Percentiles rank a stretch among this genome's conserved stretches.
phyloP scores from a whole-genome alignment of 2,329 filamentous ascomycete genomes.

The Colletotrichum tanaceti region DNA sequence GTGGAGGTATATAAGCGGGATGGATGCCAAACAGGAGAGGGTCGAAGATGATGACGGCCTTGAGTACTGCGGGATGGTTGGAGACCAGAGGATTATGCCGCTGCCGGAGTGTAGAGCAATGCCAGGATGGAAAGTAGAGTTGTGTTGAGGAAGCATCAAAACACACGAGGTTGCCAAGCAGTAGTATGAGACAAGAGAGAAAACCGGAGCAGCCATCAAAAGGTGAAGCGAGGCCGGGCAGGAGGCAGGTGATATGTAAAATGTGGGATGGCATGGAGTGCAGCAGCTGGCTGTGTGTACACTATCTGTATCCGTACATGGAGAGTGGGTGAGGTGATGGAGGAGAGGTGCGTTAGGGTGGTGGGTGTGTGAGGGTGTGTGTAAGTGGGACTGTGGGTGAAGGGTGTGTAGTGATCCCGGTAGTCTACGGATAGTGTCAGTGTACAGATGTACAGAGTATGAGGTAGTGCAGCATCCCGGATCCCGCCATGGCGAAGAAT shows the following conservation, averaged over 20 bases:
- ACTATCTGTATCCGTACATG: too few species aligned
- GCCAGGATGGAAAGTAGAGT: conserved; percentile 7
- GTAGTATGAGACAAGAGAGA: conserved; percentile 10
- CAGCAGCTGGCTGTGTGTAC: background rate
- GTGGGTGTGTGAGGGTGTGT: background rate
- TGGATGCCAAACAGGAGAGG: background rate
- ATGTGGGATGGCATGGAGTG: conserved; percentile 12
- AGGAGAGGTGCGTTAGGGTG: background rate
- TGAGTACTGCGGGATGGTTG: background rate
- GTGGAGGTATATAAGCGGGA: conserved; percentile 9
- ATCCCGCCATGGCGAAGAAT: conserved; percentile 28
- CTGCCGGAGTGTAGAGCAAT: conserved; percentile 1
- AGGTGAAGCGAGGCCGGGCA: conserved; percentile 28
- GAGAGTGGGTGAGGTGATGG: background rate
- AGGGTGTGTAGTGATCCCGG: conserved; percentile 7
- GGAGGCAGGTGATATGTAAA: conserved; percentile 33
- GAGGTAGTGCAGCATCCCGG: conserved; percentile 25
- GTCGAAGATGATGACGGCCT: background rate
- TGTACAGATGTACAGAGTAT: too few species aligned
- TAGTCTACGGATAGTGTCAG: too few species aligned
- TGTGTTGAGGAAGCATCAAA: background rate
- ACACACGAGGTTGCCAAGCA: conserved; percentile 29
- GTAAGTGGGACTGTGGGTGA: conserved; percentile 4
- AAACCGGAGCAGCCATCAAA: conserved; percentile 9
- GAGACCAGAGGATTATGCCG: background rate